Evolutionary conservation across 192 early-diverging fungal genomes (phyloP).

Genomic region (Umbelopsis sp.): DNA sequence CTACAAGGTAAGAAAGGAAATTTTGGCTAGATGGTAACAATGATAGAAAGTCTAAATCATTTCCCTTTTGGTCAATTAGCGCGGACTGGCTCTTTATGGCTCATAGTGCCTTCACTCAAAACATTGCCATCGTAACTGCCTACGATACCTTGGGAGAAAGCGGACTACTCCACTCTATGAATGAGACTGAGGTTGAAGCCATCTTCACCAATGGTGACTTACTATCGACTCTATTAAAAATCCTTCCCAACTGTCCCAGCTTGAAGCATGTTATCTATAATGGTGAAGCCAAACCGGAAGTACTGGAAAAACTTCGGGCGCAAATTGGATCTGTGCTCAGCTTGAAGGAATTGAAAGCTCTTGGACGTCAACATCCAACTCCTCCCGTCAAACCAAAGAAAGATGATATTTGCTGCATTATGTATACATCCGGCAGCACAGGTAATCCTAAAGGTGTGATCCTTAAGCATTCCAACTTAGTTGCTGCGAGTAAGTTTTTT

Average conservation of each 20-base stretch:
- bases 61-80: conserved; percentile 22
- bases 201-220: conserved; percentile 78
- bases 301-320: conserved; percentile 51
- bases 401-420: conserved; percentile 81
- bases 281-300: conserved; percentile 57
- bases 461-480: conserved; percentile 80
- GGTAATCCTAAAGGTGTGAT: conserved; percentile 93
- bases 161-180: conserved; percentile 81
- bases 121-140: conserved; percentile 80
- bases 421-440: conserved; percentile 92
- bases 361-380: conserved; percentile 69
- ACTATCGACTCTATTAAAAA: conserved; percentile 64
- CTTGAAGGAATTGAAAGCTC: conserved; percentile 64
- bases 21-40: not conserved
- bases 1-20: conserved; percentile 59
- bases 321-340: conserved; percentile 56
- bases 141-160: conserved; percentile 85
- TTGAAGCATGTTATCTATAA: conserved; percentile 74
- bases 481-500: conserved; percentile 66
- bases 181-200: conserved; percentile 72
- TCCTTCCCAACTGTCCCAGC: conserved; percentile 58
- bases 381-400: conserved; percentile 66
- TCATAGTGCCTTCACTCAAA: conserved; percentile 80
- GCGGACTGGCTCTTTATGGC: conserved; percentile 69
- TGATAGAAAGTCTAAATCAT: too few relatives aligned